Base-by-base conservation (phyloP, 2,329 filamentous ascomycete species). In the Cladobotryum mycophilum region DNA sequence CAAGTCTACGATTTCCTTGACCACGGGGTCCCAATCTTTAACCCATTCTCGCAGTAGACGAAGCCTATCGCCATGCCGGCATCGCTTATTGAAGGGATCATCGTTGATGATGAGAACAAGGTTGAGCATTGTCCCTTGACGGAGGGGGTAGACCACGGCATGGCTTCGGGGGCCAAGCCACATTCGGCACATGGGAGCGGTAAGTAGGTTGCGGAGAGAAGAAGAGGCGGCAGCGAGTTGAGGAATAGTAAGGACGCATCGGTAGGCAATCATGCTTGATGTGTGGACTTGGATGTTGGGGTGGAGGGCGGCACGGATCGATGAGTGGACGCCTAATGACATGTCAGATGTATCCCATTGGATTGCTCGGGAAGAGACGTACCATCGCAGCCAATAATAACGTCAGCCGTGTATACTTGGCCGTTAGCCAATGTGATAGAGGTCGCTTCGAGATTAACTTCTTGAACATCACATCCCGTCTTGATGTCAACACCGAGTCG, bases 221-320 rank as follows among this genome's bases (percentile, higher is more conserved):
- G 49, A 35, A 3, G 44, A 44, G 41, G 41, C 37, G 37, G 37
- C 37, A 3, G 51, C 44, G 35, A 56, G 30, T 6, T 54, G 46
- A 18, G 35, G 40, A 20, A 15, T 30, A n/a, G 41, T 38, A 30
- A 54, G 17, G 15, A 56, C 33, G 13, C 47, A 42, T 15, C 52
- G 54, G n/a, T 56, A 56, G 40, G 54, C 54, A 5, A 54, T 52
- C 22, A 45, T 42, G 11, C 49, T 49, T 5, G 46, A 48, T 33
- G n/a, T 18, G 20, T 22, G 14, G n/a, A 48, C 18, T 5, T 18
- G 40, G 13, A 45, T 45, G 8, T 49, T 43, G 9, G 52, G 52
- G 36, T 56, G 54, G n/a, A 55, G 49, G 14, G 49, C 17, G 18
- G 45, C 45, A 34, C 54, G 52, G 6, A 49, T 38, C 8, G 34